These are phyloP conservation scores for Ophiostoma novo-ulmi DNA, from an alignment of 2,329 filamentous ascomycete genomes.

Conservation along the genomic window DNA sequence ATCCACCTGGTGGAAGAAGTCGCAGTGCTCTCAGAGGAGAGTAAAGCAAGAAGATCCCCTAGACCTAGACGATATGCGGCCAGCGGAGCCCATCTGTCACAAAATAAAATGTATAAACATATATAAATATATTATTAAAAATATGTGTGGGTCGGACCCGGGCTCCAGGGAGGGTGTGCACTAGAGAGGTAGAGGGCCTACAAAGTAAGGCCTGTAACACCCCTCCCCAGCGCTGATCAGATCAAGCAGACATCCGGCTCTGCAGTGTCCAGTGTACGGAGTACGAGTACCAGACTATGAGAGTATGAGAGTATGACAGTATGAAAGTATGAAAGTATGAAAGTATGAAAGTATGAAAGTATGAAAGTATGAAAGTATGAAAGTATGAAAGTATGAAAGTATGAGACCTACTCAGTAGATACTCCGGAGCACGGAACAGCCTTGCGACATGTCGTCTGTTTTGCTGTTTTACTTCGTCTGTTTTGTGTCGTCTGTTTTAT, in stretches of 20 bases:
- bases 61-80: slow-evolving; percentile 38
- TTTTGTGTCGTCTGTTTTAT: neutral
- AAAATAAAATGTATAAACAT: slow-evolving; percentile 43
- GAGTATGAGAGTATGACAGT: too few relatives aligned
- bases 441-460: slow-evolving; percentile 3
- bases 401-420: too few relatives aligned
- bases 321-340: too few relatives aligned
- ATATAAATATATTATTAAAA: slow-evolving; percentile 30
- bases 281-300: neutral
- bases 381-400: too few relatives aligned
- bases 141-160: neutral
- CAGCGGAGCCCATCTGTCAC: slow-evolving; percentile 47
- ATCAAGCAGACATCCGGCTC: slow-evolving; percentile 27
- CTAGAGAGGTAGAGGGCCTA: neutral
- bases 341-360: too few relatives aligned
- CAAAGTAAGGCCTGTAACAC: too few relatives aligned
- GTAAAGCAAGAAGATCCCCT: slow-evolving; percentile 42
- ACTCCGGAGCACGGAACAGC: slow-evolving; percentile 5
- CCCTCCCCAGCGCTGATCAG: slow-evolving; percentile 28
- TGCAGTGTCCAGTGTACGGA: neutral
- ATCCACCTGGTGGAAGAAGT: slow-evolving; percentile 12
- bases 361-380: too few relatives aligned
- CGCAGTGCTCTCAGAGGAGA: neutral
- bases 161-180: slow-evolving; percentile 11
- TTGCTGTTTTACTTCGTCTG: neutral